Conservation (phyloP, 768 basidiomycete species). For the Trametes maxima region DNA sequence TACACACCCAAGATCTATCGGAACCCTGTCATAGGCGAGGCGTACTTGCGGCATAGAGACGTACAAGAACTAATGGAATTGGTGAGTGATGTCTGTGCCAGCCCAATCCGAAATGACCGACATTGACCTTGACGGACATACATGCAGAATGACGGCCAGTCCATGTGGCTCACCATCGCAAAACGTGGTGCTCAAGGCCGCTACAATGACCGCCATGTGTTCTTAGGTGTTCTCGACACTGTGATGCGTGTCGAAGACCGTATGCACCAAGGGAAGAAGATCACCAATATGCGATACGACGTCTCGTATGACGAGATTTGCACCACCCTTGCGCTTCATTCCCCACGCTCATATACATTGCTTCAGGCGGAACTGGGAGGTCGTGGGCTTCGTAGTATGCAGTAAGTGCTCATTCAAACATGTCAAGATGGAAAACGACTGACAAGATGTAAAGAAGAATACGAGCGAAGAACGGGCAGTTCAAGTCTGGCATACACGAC, state of each 20-base stretch:
- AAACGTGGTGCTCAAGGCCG: not conserved
- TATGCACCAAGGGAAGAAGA: not conserved
- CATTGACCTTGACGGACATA: not conserved
- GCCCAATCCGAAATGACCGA: too few relatives aligned
- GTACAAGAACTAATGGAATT: constrained; percentile 8
- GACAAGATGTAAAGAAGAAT: not conserved
- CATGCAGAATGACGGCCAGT: not conserved
- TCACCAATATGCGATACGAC: not conserved
- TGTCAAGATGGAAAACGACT: not conserved
- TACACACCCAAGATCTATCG: constrained; percentile 10
- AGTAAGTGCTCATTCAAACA: not conserved
- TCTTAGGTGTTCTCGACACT: not conserved
- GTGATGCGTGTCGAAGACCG: not conserved
- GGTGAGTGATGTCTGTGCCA: constrained; percentile 1
- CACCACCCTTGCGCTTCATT: not conserved
- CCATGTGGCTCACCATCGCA: not conserved
- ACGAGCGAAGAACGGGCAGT: not conserved
- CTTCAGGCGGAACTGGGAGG: not conserved
- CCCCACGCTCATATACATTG: not conserved
- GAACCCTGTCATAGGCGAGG: not conserved
- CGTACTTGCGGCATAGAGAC: constrained; percentile 1
- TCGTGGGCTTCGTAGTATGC: not conserved
- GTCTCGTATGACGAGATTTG: not conserved
- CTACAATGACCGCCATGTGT: not conserved
- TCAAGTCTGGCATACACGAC: not conserved